Base-by-base conservation (phyloP, 805 yeast species). In the Metschnikowia hibisci region DNA sequence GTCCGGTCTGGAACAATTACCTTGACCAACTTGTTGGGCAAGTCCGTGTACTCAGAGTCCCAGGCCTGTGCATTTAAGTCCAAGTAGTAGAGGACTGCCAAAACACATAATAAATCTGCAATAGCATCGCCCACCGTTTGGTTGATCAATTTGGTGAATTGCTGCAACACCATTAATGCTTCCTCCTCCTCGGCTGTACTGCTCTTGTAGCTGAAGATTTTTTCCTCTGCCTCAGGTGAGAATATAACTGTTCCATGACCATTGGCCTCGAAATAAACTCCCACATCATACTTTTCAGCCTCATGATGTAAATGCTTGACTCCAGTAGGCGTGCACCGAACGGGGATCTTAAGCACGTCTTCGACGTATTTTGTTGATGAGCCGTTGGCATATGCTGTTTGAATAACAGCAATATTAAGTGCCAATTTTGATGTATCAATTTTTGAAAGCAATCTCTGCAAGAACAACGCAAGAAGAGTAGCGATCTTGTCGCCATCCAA, bases 121-220 rank as follows among this genome's bases (percentile, higher is more conserved):
- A 93, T 83, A 9, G 99, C 96, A 62, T 93, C 99, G 25, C 99
- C 99, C n/a, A 93, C 98, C 1, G 98, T 84, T 63, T 93, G 98
- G 63, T 93, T 93, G 60, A 93, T 87, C 50, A 93, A 69, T 44
- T 79, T 75, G 26, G 84, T 76, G 45, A 91, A 74, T 12, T 78
- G 69, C 45, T 73, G 66, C 48, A 93, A 68, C 1, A 84, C 71
- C 44, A 68, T 60, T 26, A 83, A 64, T 1, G 85, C 77, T 15
- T 69, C 57, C 34, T 60, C 59, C 51, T 81, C 81, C 14, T 67
- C 69, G 4, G 72, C 73, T 20, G 35, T 32, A 3, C 41, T 26
- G 2, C 78, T 66, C 27, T 61, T 50, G 39, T 64, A 62, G 16
- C 41, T 51, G 41, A 64, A 66, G 28, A 71, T 64, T 8, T 55